Evolutionary conservation across 352 stramenopile species (phyloP), one percentile per base, ranked within the genome.

Genomic region (Plasmopara halstedii): DNA sequence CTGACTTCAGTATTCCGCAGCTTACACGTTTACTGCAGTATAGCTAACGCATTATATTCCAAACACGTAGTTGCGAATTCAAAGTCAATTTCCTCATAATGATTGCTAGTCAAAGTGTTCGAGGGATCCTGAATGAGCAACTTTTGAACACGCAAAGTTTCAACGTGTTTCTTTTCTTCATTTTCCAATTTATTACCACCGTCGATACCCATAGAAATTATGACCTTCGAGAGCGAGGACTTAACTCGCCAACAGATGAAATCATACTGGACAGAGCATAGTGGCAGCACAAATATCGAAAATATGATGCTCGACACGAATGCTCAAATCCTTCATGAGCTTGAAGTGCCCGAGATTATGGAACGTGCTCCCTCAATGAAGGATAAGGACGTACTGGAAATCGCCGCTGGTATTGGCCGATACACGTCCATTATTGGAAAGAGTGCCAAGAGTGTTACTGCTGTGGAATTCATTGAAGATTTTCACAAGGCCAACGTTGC

Each of bases 231-330:
- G 36, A 58, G 7, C 9, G 15, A 34, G 20, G 51, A 54, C 23
- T 11, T 55, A 22, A 91, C 73, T 9, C 74, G 79, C 40, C 50
- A 70, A 22, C 55, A 72, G 26, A 91, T 91, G 79, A 91, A 87
- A 58, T 71, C 65, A 37, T 91, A 88, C 64, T 91, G 79, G 79
- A 69, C 56, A 4, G 73, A 88, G 50, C 77, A 89, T 29, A 72
- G 60, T 43, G 44, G 53, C 26, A 71, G 56, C 31, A 80, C 73
- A 25, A 81, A 69, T 23, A 68, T 90, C 27, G 73, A 90, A 58
- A 83, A 73, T 26, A 90, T 90, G 79, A 90, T 90, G 79, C 70
- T 90, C 25, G 79, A 90, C 67, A 64, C 79, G 36, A 88, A 90
- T 53, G 79, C 79, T 52, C 67, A 79, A 52, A 68, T 59, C 42